Evolutionary conservation across 2,329 filamentous ascomycete genomes (phyloP).

Genomic region (Fragosphaeria purpurea): DNA sequence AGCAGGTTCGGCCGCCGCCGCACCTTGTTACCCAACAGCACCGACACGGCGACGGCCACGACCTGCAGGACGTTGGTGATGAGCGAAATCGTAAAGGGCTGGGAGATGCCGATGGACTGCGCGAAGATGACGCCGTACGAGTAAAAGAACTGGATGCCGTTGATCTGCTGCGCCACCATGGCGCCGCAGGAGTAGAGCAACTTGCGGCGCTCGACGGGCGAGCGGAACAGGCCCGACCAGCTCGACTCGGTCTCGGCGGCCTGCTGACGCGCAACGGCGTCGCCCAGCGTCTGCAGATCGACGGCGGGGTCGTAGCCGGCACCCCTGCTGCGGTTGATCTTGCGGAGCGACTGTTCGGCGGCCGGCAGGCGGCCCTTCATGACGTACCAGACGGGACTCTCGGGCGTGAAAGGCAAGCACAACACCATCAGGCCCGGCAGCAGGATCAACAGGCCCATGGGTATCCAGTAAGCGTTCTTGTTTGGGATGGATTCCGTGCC

Average conservation of each 20-base stretch:
- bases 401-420: constrained; percentile 26
- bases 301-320: constrained; percentile 16
- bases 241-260: constrained; percentile 21
- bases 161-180: constrained; percentile 37
- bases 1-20: constrained; percentile 26
- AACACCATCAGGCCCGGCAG: constrained; percentile 24
- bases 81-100: constrained; percentile 31
- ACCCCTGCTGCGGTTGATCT: constrained; percentile 21
- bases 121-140: constrained; percentile 33
- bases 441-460: constrained; percentile 29
- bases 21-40: constrained; percentile 30
- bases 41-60: constrained; percentile 27
- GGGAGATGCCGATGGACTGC: constrained; percentile 28
- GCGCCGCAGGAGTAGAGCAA: constrained; percentile 33
- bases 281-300: constrained; percentile 22
- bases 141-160: constrained; percentile 38
- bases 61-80: constrained; percentile 34
- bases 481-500: constrained; percentile 11
- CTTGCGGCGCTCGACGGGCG: constrained; percentile 26
- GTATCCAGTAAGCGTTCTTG: constrained; percentile 26
- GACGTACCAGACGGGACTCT: constrained; percentile 26
- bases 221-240: constrained; percentile 19
- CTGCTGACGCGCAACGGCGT: constrained; percentile 24
- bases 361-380: constrained; percentile 19
- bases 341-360: constrained; percentile 22